Conservation (phyloP, 768 basidiomycete genomes). For the Kwoniella sp. region DNA sequence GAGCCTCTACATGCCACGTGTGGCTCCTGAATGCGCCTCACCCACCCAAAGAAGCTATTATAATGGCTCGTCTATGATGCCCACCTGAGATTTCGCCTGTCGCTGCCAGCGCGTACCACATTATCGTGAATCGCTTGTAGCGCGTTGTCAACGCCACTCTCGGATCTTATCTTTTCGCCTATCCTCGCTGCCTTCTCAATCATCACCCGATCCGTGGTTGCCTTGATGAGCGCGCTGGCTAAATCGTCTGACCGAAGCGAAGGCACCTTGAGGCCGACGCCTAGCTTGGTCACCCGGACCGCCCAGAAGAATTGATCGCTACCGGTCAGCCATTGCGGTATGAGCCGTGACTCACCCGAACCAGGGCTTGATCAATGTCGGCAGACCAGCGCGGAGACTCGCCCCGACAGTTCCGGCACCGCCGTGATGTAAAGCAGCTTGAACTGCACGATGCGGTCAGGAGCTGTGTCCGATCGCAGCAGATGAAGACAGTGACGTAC, state of each 20-base stretch:
- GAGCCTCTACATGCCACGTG: too few relatives aligned
- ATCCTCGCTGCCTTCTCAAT: slow-evolving; percentile 59
- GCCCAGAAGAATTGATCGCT: slow-evolving; percentile 66
- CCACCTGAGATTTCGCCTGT: slow-evolving; percentile 24
- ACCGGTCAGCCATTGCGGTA: slow-evolving; percentile 7
- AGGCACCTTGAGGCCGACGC: slow-evolving; percentile 58
- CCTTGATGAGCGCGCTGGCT: slow-evolving; percentile 57
- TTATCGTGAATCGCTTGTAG: slow-evolving; percentile 60
- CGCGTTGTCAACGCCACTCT: slow-evolving; percentile 59
- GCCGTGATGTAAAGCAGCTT: slow-evolving; percentile 65
- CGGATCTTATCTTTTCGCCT: slow-evolving; percentile 54
- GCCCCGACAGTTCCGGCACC: slow-evolving; percentile 70
- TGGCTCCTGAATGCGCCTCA: too few relatives aligned
- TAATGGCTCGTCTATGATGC: neutral
- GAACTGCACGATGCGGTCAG: slow-evolving; percentile 62
- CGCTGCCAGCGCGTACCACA: slow-evolving; percentile 51
- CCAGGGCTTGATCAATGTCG: slow-evolving; percentile 67
- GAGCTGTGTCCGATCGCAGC: slow-evolving; percentile 19
- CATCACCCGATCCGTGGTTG: slow-evolving; percentile 60
- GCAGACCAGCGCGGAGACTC: slow-evolving; percentile 60
- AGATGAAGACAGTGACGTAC: slow-evolving; percentile 55
- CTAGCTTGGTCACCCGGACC: slow-evolving; percentile 61
- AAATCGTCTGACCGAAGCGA: slow-evolving; percentile 56
- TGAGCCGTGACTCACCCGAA: slow-evolving; percentile 54
- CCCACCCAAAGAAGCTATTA: neutral